Evolutionary conservation across 2,329 filamentous ascomycete species (phyloP).

Genomic region (Bimuria novae-zelandiae): DNA sequence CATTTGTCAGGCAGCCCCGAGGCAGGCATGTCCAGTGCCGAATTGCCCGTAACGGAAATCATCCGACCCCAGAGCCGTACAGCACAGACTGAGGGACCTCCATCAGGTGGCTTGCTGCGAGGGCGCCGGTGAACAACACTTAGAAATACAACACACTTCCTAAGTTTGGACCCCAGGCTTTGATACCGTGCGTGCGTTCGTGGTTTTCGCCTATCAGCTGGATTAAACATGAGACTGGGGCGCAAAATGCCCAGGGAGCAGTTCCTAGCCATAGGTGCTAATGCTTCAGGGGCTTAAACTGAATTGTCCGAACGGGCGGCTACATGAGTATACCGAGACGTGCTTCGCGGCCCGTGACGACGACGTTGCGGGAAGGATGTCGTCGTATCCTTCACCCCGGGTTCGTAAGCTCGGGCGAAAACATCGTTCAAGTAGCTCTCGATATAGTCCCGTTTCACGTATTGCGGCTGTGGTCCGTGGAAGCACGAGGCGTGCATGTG

Average conservation of each 20-base stretch:
- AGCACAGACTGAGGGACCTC: conserved; percentile 2
- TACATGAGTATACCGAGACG: too few relatives aligned
- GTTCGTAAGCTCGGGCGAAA: too few relatives aligned
- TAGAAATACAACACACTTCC: background rate
- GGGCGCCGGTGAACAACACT: background rate
- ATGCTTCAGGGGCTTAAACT: background rate
- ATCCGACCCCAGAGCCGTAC: background rate
- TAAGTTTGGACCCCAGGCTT: background rate
- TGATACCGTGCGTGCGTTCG: background rate
- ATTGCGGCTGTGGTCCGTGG: too few relatives aligned
- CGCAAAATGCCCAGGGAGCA: background rate
- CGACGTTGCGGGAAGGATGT: background rate
- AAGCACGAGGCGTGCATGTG: too few relatives aligned
- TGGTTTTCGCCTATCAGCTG: background rate
- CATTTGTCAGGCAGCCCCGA: background rate
- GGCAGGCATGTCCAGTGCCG: background rate
- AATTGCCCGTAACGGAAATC: background rate
- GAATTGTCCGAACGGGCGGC: too few relatives aligned
- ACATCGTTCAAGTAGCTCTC: too few relatives aligned
- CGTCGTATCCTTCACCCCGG: too few relatives aligned
- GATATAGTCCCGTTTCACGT: too few relatives aligned
- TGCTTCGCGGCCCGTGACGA: background rate
- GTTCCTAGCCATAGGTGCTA: background rate
- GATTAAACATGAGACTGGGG: background rate
- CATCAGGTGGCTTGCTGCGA: background rate